A percentile compares a stretch with the other conserved stretches of the same genome.
Conservation (phyloP, 2,329 filamentous ascomycete species). For the Sporothrix inflata region DNA sequence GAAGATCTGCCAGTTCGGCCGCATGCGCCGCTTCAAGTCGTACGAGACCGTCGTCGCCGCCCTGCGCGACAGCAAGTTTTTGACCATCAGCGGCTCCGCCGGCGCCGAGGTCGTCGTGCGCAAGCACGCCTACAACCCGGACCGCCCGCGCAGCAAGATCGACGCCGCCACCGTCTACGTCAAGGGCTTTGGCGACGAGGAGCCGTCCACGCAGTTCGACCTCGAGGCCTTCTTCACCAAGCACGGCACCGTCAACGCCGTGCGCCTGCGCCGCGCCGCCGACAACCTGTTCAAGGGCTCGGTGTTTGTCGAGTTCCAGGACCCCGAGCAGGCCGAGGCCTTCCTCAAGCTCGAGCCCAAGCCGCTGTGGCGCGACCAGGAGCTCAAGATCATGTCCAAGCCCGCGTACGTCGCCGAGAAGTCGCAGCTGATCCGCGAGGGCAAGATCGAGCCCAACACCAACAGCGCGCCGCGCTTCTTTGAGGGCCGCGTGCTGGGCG, state of each 20-base stretch:
- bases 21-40: conserved; percentile 93
- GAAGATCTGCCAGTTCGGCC: conserved; percentile 83
- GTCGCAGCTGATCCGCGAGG: conserved; percentile 69
- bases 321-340: conserved; percentile 74
- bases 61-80: conserved; percentile 72
- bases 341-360: conserved; percentile 81
- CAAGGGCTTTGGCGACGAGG: conserved; percentile 90
- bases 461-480: conserved; percentile 50
- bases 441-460: conserved; percentile 65
- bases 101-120: conserved; percentile 74
- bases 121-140: conserved; percentile 69
- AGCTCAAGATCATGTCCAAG: conserved; percentile 85
- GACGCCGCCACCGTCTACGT: conserved; percentile 82
- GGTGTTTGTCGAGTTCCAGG: conserved; percentile 90
- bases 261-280: conserved; percentile 80
- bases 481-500: conserved; percentile 49
- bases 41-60: conserved; percentile 82
- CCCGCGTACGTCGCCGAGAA: conserved; percentile 82
- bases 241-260: conserved; percentile 72
- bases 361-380: conserved; percentile 81
- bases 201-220: conserved; percentile 84
- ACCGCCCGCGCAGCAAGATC: conserved; percentile 62
- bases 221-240: conserved; percentile 89
- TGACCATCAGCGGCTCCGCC: conserved; percentile 75
- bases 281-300: conserved; percentile 88